phyloP scores from a whole-genome alignment of 2,329 filamentous ascomycete genomes.

The Trichoderma breve region DNA sequence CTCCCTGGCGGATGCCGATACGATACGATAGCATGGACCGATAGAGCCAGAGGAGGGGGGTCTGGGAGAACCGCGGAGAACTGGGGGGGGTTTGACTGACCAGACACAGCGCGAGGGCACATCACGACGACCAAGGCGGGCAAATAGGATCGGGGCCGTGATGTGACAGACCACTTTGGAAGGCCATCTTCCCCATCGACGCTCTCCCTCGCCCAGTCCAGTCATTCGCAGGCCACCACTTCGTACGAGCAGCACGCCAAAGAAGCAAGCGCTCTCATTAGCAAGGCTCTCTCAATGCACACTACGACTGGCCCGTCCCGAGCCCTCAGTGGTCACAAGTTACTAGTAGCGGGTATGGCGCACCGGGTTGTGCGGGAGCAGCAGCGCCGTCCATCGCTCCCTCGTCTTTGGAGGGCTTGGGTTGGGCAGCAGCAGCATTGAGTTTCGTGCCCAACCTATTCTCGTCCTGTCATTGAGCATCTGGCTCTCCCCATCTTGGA shows the following conservation, averaged over 20 bases:
- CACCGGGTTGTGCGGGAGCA: conserved; percentile 19
- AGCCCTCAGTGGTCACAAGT: conserved; percentile 19
- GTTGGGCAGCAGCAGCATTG: conserved; percentile 19
- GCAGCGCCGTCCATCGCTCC: conserved; percentile 1
- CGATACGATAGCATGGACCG: conserved; percentile 18
- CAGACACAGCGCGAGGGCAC: conserved; percentile 3
- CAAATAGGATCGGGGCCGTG: conserved; percentile 13
- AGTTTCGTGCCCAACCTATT: conserved; percentile 24
- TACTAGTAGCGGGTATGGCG: conserved; percentile 18
- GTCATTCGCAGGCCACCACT: conserved; percentile 7
- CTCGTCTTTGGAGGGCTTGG: not conserved
- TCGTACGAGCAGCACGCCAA: conserved; percentile 4
- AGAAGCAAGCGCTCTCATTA: conserved; percentile 12
- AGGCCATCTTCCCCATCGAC: conserved; percentile 10
- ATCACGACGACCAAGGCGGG: not conserved
- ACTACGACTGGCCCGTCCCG: conserved; percentile 15
- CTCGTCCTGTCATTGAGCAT: conserved; percentile 13
- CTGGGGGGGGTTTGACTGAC: not conserved
- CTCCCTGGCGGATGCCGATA: conserved; percentile 19
- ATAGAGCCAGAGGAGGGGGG: not conserved
- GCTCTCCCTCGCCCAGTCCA: not conserved
- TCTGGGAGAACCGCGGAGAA: conserved; percentile 9
- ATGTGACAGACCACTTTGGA: conserved; percentile 13
- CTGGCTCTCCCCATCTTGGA: not conserved
- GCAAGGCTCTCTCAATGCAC: conserved; percentile 1